Base-by-base conservation (phyloP, 2,329 filamentous ascomycete species). In the Acrodontium crateriforme region DNA sequence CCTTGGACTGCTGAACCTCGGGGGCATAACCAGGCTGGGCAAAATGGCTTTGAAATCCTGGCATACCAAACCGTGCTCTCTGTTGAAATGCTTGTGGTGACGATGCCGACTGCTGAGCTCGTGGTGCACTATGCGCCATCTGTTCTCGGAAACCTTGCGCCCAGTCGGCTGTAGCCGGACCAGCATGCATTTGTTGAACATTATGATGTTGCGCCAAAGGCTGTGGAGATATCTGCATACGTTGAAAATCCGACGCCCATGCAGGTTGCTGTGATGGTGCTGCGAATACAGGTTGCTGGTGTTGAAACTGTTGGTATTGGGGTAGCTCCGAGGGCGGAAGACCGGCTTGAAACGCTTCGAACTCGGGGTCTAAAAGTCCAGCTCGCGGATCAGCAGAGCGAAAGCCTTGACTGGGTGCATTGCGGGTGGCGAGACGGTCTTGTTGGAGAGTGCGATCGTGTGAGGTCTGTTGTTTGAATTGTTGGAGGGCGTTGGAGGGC, bases 401-500 rank as follows among this genome's bases (percentile, higher is more conserved):
- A 42, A 81, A 80, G 19, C 65, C 65, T 71, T 80, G 44, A 5
- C 35, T 25, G 25, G 27, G 41, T 28, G 65, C 56, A 30, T 66
- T 61, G 34, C 67, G 64, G 7, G 63, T 58, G 18, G 63, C 54
- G 25, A 79, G 45, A 28, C 76, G 73, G 53, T 84, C 79, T 52
- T 82, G 79, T 47, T 84, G 78, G 26, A 78, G 60, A 7, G 74
- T 74, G 30, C 75, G 65, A 49, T 84, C 77, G 37, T 70, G 65
- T 26, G 74, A 65, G 8, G 70, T 60, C 52, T 83, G 78, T 44
- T 77, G 74, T 44, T 77, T 69, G 49, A 84, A 71, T 46, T 69
- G 75, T 53, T 82, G 78, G 28, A 81, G 67, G 37, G 77, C 67
- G 54, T 79, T 83, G 9, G 78, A 79, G 11, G 78, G 77, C 34